Conservation (phyloP, 2,329 filamentous ascomycete genomes). For the Fusarium haematococcum region DNA sequence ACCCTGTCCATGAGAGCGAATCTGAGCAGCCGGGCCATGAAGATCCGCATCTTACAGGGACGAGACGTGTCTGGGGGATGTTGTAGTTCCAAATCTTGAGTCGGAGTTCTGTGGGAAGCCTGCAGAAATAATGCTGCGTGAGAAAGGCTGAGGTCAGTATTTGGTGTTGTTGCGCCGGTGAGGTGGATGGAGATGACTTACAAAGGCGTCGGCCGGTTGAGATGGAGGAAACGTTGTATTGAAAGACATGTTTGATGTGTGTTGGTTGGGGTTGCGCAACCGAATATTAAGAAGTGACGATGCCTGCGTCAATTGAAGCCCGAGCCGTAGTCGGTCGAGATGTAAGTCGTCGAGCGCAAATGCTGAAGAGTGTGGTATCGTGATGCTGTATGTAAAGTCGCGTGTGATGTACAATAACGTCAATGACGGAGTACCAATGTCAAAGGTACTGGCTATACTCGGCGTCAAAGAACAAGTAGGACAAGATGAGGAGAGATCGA, state of each 20-base stretch:
- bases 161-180: background rate
- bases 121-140: conserved; percentile 55
- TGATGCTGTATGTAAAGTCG: background rate
- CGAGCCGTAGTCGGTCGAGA: background rate
- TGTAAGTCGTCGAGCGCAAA: conserved; percentile 7
- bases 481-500: background rate
- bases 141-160: conserved; percentile 14
- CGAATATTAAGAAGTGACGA: background rate
- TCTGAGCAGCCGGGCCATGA: conserved; percentile 43
- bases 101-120: conserved; percentile 60
- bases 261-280: background rate
- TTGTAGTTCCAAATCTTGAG: conserved; percentile 61
- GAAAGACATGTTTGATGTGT: conserved; percentile 16
- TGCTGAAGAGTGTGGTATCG: background rate
- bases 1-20: conserved; percentile 46
- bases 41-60: conserved; percentile 56
- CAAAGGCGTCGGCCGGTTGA: conserved; percentile 22
- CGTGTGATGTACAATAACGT: background rate
- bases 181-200: conserved; percentile 18
- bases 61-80: conserved; percentile 56
- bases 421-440: background rate
- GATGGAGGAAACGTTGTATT: conserved; percentile 4
- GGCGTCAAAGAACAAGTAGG: conserved; percentile 4
- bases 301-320: background rate
- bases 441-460: background rate